Base-by-base conservation (phyloP, 108 stramenopile genomes). In the Pseudonitzschia multistriata region DNA sequence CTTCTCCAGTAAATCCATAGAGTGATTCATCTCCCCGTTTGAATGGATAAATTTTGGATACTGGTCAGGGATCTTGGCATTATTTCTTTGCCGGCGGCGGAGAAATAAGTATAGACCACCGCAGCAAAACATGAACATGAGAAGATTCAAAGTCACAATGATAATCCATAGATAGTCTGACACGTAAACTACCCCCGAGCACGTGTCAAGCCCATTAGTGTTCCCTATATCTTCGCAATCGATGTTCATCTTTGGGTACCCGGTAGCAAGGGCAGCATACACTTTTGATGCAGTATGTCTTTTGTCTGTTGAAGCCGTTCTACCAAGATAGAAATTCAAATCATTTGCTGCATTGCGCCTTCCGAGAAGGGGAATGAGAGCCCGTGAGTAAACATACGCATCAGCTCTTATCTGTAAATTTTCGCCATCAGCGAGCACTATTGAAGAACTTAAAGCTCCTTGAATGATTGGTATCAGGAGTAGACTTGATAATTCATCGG, bases 401-500 rank as follows among this genome's bases (percentile, higher is more conserved):
- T 88, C 84, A 5, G 84, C 83, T n/a, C 81, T 79, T 19, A 25
- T 11, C 21, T 66, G 19, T n/a, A 40, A 30, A 19, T 57, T 47
- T 19, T 53, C 52, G 14, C 15, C 10, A 22, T 62, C 40, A 19
- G 62, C 71, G 30, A 82, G 61, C 15, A 25, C n/a, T 21, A 53
- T 67, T 34, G 74, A 37, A 37, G 77, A 25, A 29, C 69, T 66
- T 29, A 93, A 73, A 27, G 83, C 73, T 25, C 83, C 86, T 78
- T 93, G 89, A 54, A 93, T 88, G 21, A 90, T 47, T 8, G 88
- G 88, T 47, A 88, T 76, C 25, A 80, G 57, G 6, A 91, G 62
- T 19, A 84, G 62, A 48, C 65, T 66, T 28, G 84, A 77, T 27
- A 93, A 78, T 74, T 84, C 78, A 22, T 66, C 59, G 5, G 81